Evolutionary conservation across 345 rosid species (phyloP), one percentile per base, ranked within the genome.

Genomic region (Murraya koenigii): DNA sequence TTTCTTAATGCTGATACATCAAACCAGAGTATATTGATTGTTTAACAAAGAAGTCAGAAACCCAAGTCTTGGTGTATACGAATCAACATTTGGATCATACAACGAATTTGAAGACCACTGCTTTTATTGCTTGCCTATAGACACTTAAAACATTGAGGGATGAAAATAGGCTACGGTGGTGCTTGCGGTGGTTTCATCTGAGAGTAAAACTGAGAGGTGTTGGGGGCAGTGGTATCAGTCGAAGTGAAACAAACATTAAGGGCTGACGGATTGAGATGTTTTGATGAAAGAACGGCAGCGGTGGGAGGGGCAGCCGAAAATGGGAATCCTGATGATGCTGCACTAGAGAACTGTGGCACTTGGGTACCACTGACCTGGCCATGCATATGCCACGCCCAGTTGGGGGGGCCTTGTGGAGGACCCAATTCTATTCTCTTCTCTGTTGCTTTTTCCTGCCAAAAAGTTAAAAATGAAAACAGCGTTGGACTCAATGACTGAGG

Each of bases 251-350:
- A 80, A 61, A 88, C 83, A 80, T 70, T 77, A 30, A 82, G 86
- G 28, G 83, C 69, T 64, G 88, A 74, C 30, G 71, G 85, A 44
- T 76, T 71, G 84, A 79, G 79, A 58, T 86, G 84, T 85, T 85
- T 84, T 6, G 91, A 82, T 22, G 91, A 85, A 79, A 83, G 86
- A 79, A 75, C 75, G 82, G 93, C 85, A 79, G 92, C 85, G 63
- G 91, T 61, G 71, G 81, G 89, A 23, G 88, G 88, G 76, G 86
- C 82, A 65, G 92, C 88, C 79, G 92, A 84, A 80, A 72, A 87
- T 73, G 98, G 91, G 99, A 95, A 95, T 95, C 99, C 93, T 95
- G 99, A 95, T 93, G 99, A 95, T 93, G 99, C 99, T 95, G 99
- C 99, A 87, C 91, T 79, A 52, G 97, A 85, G 79, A 84, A 84